Percentiles rank a stretch among this genome's conserved stretches.
Conservation (phyloP, 1,284 basidiomycete genomes). For the Pseudozyma pruni region DNA sequence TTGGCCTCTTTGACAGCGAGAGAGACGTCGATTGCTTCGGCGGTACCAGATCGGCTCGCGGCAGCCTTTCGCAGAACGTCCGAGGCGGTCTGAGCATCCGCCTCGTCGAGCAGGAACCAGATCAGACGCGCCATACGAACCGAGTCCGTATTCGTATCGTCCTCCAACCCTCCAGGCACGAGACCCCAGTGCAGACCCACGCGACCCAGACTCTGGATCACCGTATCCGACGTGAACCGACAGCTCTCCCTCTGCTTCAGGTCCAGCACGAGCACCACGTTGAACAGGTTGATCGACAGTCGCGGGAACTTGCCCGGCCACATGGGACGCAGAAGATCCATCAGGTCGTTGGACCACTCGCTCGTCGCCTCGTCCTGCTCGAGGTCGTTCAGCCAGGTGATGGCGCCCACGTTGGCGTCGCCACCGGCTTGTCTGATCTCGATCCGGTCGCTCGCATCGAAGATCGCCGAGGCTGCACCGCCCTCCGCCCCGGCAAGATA, state of each 20-base stretch:
- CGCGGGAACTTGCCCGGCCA: slow-evolving; percentile 59
- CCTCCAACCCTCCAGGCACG: slow-evolving; percentile 55
- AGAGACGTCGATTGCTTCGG: slow-evolving; percentile 22
- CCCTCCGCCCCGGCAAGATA: slow-evolving; percentile 27
- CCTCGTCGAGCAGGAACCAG: slow-evolving; percentile 50
- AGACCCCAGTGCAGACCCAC: slow-evolving; percentile 60
- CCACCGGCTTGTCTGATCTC: slow-evolving; percentile 20
- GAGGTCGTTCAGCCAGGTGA: slow-evolving; percentile 90
- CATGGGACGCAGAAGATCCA: slow-evolving; percentile 52
- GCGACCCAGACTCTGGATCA: slow-evolving; percentile 41
- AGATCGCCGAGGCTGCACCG: slow-evolving; percentile 68
- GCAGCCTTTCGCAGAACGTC: slow-evolving; percentile 42
- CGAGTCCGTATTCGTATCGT: slow-evolving; percentile 18
- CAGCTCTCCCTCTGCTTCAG: slow-evolving; percentile 46
- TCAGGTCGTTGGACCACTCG: slow-evolving; percentile 36
- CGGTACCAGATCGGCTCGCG: slow-evolving; percentile 9
- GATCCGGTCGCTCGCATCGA: slow-evolving; percentile 63
- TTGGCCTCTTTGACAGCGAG: slow-evolving; percentile 43
- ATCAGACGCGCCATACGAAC: slow-evolving; percentile 49
- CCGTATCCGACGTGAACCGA: slow-evolving; percentile 53
- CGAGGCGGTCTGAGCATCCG: slow-evolving; percentile 20
- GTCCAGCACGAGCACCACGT: slow-evolving; percentile 60
- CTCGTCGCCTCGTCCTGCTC: slow-evolving; percentile 76
- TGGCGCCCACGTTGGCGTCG: slow-evolving; percentile 70
- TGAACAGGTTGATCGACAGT: slow-evolving; percentile 61